Percentiles rank a stretch among this genome's conserved stretches.
Evolutionary conservation across 192 early-diverging fungal species (phyloP).

Genomic region (Coemansia furcata): DNA sequence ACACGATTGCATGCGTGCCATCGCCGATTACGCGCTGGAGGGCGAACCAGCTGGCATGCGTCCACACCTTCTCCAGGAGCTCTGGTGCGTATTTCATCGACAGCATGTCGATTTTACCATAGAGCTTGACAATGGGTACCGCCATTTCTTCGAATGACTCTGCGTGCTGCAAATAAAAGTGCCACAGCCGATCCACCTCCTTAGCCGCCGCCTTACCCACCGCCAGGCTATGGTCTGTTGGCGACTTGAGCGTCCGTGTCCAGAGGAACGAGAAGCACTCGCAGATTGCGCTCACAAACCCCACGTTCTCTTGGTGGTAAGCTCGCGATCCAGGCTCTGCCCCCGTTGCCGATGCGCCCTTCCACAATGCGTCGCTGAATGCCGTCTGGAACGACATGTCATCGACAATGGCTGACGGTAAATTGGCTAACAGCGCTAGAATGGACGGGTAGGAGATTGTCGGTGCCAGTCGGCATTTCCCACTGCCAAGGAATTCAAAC

Average conservation of each 20-base stretch:
- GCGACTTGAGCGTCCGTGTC: conserved; percentile 27
- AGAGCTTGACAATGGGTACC: conserved; percentile 34
- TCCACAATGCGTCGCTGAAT: conserved; percentile 42
- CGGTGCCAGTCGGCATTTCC: conserved; percentile 58
- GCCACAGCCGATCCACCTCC: conserved; percentile 48
- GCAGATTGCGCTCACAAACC: conserved; percentile 35
- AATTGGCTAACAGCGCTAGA: conserved; percentile 65
- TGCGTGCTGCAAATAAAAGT: conserved; percentile 42
- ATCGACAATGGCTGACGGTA: conserved; percentile 52
- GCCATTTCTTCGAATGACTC: conserved; percentile 29
- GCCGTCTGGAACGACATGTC: conserved; percentile 24
- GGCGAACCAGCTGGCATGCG: conserved; percentile 51
- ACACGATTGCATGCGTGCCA: conserved; percentile 21
- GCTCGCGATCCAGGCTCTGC: conserved; percentile 8
- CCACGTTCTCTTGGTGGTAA: conserved; percentile 25
- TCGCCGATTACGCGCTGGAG: conserved; percentile 23
- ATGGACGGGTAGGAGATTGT: conserved; percentile 73
- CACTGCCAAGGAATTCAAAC: conserved; percentile 62
- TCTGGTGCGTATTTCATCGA: conserved; percentile 19
- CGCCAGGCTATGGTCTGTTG: neutral
- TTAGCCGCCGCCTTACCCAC: conserved; percentile 37
- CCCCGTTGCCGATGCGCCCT: conserved; percentile 17
- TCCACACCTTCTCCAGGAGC: conserved; percentile 38
- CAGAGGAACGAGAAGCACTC: conserved; percentile 51
- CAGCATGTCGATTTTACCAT: conserved; percentile 28